These are phyloP conservation scores for Jimgerdemannia flammicorona DNA, from an alignment of 192 early-diverging fungal species.

Conservation along the genomic window DNA sequence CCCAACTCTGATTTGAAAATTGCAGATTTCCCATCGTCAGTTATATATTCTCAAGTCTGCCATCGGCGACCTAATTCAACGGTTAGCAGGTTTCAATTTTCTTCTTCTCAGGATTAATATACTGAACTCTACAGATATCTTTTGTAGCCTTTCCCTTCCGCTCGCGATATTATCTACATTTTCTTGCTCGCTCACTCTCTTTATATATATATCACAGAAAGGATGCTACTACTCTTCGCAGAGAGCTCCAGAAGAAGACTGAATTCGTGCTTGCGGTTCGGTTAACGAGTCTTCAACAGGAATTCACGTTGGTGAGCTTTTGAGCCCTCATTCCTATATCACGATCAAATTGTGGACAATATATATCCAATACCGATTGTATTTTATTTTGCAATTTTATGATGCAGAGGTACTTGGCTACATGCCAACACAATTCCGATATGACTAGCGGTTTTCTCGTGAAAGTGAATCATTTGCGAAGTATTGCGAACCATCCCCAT, in stretches of 20 bases:
- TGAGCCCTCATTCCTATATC: no score
- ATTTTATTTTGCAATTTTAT: background rate
- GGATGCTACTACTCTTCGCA: slow-evolving; percentile 42
- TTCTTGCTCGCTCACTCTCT: background rate
- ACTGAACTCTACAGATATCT: no score
- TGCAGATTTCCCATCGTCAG: slow-evolving; percentile 10
- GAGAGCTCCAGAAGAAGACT: slow-evolving; percentile 62
- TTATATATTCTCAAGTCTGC: slow-evolving; percentile 61
- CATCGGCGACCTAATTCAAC: slow-evolving; percentile 60
- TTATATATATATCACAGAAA: slow-evolving; percentile 27
- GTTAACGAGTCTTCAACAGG: slow-evolving; percentile 51
- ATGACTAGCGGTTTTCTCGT: background rate
- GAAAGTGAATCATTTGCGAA: background rate
- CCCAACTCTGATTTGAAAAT: background rate
- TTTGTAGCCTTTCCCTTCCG: no score
- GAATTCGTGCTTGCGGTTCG: slow-evolving; percentile 70
- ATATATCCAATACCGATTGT: no score
- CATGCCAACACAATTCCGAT: background rate
- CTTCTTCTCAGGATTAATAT: no score
- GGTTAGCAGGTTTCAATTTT: slow-evolving; percentile 13
- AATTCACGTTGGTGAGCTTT: slow-evolving; percentile 47
- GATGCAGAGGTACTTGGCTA: background rate
- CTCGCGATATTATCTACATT: no score
- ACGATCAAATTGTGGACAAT: no score
- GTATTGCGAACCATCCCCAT: background rate